Conservation (phyloP, 179 eudicot genomes). For the Silene coronaria region DNA sequence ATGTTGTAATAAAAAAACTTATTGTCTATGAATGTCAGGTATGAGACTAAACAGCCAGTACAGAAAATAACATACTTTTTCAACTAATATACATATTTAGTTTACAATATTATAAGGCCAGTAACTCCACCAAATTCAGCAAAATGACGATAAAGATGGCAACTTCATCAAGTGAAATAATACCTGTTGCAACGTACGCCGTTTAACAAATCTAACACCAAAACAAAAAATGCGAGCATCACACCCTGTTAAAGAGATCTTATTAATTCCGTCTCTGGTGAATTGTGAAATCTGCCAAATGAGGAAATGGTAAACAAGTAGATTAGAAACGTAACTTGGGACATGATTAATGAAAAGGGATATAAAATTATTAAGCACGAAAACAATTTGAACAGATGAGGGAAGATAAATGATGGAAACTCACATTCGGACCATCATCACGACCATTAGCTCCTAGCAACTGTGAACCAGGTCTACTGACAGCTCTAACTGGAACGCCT, state of each 20-base stretch:
- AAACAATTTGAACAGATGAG: neutral
- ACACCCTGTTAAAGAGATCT: conserved; percentile 76
- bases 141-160: neutral
- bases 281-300: conserved; percentile 74
- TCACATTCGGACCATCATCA: conserved; percentile 95
- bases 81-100: neutral
- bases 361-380: neutral
- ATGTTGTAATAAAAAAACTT: neutral
- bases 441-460: conserved; percentile 92
- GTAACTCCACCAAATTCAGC: conserved; percentile 6
- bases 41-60: neutral
- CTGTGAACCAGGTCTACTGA: conserved; percentile 94
- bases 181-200: conserved; percentile 81
- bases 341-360: neutral
- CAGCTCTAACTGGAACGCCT: conserved; percentile 82
- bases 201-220: conserved; percentile 81
- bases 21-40: neutral
- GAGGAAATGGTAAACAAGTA: conserved; percentile 22
- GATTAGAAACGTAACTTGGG: neutral
- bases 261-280: conserved; percentile 85
- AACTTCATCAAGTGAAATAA: neutral
- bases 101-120: neutral
- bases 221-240: conserved; percentile 87
- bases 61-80: no score
- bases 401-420: conserved; percentile 29